These are phyloP conservation scores for Leishmania amazonensis DNA, from an alignment of 208 protist species.

Conservation along the genomic window DNA sequence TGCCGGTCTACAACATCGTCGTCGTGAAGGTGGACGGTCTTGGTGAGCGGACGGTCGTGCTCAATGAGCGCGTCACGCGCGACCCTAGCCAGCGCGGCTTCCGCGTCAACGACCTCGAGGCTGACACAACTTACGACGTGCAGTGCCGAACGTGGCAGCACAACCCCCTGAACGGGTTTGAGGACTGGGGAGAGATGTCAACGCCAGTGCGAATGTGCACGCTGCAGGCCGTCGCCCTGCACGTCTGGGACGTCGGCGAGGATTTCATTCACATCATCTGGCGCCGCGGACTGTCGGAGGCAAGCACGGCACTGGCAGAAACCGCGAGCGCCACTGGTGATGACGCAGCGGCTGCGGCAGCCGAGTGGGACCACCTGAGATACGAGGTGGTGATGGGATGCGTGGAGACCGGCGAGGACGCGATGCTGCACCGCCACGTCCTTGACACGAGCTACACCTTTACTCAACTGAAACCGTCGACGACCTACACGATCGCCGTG, in stretches of 20 bases:
- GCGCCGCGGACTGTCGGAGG: slow-evolving; percentile 57
- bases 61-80: slow-evolving; percentile 59
- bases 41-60: slow-evolving; percentile 41
- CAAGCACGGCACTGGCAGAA: neutral
- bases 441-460: slow-evolving; percentile 88
- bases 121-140: slow-evolving; percentile 82
- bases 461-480: slow-evolving; percentile 76
- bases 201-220: slow-evolving; percentile 66
- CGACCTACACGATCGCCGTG: slow-evolving; percentile 87
- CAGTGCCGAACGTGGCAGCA: slow-evolving; percentile 74
- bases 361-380: slow-evolving; percentile 70
- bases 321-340: neutral
- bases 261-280: slow-evolving; percentile 88
- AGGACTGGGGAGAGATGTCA: slow-evolving; percentile 87
- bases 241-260: slow-evolving; percentile 88
- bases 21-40: slow-evolving; percentile 43
- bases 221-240: slow-evolving; percentile 68
- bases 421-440: slow-evolving; percentile 77
- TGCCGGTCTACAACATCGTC: slow-evolving; percentile 47
- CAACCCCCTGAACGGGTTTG: slow-evolving; percentile 69
- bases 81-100: slow-evolving; percentile 56
- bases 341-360: neutral
- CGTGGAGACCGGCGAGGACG: slow-evolving; percentile 78
- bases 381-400: slow-evolving; percentile 91
- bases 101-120: slow-evolving; percentile 62